Conservation (phyloP, 1,284 basidiomycete species). For the Fomes fomentarius region DNA sequence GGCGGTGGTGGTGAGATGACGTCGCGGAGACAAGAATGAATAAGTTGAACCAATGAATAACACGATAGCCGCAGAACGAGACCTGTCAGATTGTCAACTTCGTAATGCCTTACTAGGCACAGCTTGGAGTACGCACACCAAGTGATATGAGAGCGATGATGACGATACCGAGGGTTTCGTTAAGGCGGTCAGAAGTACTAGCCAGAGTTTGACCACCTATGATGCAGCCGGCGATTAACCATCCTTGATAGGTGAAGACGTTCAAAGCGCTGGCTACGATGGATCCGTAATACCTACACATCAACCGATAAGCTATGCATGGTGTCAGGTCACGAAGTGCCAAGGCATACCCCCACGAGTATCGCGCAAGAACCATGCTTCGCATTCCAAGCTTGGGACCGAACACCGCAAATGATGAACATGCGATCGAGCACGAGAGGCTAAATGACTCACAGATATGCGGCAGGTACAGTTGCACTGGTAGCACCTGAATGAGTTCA, state of each 20-base stretch:
- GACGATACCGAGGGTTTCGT: slow-evolving; percentile 73
- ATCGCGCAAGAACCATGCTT: slow-evolving; percentile 67
- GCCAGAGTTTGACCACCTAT: slow-evolving; percentile 76
- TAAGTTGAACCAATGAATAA: slow-evolving; percentile 70
- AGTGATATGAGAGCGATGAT: slow-evolving; percentile 76
- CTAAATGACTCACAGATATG: slow-evolving; percentile 64
- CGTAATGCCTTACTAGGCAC: background rate
- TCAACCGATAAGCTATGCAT: background rate
- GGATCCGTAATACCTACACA: slow-evolving; percentile 58
- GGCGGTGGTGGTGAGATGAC: background rate
- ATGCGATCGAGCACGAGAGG: background rate
- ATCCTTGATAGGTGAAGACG: slow-evolving; percentile 68
- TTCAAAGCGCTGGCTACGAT: slow-evolving; percentile 69
- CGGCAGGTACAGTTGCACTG: slow-evolving; percentile 39
- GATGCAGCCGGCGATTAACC: slow-evolving; percentile 75
- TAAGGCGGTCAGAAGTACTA: slow-evolving; percentile 55
- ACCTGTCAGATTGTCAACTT: slow-evolving; percentile 32
- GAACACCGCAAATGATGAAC: slow-evolving; percentile 43
- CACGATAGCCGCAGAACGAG: slow-evolving; percentile 64
- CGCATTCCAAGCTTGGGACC: slow-evolving; percentile 66
- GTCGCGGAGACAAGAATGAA: slow-evolving; percentile 4
- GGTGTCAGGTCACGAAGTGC: background rate
- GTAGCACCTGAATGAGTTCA: background rate
- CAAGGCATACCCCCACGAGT: slow-evolving; percentile 50
- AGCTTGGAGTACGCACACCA: slow-evolving; percentile 43